These are phyloP conservation scores for Sarcodon sp. DNA, from an alignment of 768 basidiomycete species.

Conservation along the genomic window DNA sequence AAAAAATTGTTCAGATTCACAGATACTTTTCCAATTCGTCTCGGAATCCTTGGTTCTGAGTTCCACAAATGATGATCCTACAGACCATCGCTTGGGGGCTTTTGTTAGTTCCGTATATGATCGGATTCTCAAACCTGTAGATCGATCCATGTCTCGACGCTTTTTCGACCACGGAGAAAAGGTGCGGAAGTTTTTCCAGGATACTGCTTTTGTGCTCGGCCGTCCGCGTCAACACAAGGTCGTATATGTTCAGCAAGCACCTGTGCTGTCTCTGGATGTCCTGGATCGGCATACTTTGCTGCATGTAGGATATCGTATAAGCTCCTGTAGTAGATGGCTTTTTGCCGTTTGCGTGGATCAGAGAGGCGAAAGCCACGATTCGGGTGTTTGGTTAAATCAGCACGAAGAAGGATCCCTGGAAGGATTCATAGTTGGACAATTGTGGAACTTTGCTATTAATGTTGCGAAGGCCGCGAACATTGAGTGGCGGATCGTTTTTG, in stretches of 20 bases:
- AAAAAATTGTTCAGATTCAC: slow-evolving; percentile 30
- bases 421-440: slow-evolving; percentile 36
- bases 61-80: slow-evolving; percentile 29
- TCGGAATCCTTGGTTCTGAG: slow-evolving; percentile 49
- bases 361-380: slow-evolving; percentile 61
- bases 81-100: slow-evolving; percentile 29
- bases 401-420: slow-evolving; percentile 28
- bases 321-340: slow-evolving; percentile 64
- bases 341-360: slow-evolving; percentile 66
- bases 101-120: slow-evolving; percentile 62
- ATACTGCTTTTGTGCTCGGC: slow-evolving; percentile 53
- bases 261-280: slow-evolving; percentile 32
- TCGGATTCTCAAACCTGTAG: slow-evolving; percentile 47
- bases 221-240: slow-evolving; percentile 14
- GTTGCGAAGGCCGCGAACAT: slow-evolving; percentile 54
- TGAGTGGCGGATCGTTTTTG: slow-evolving; percentile 71
- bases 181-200: slow-evolving; percentile 41
- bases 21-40: slow-evolving; percentile 60
- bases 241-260: slow-evolving; percentile 25
- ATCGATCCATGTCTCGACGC: slow-evolving; percentile 44
- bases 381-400: slow-evolving; percentile 55
- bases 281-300: slow-evolving; percentile 48
- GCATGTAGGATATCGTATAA: slow-evolving; percentile 65
- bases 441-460: slow-evolving; percentile 60
- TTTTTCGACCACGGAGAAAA: slow-evolving; percentile 27